These are phyloP conservation scores for Coemansia sp. DNA, from an alignment of 192 early-diverging fungal genomes.

Conservation along the genomic window DNA sequence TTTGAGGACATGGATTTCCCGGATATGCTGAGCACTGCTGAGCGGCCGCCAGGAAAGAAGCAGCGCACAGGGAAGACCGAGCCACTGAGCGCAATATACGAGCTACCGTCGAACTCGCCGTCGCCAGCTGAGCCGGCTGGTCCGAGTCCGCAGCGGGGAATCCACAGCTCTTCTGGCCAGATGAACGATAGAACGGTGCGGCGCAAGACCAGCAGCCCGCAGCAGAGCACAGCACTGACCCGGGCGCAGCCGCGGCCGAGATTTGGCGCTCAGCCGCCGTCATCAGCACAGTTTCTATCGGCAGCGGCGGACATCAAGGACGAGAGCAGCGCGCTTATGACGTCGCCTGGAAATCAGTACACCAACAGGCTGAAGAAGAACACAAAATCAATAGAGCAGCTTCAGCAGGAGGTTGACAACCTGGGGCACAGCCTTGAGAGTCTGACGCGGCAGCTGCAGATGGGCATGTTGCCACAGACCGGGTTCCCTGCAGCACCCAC, in stretches of 20 bases:
- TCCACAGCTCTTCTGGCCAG: background rate
- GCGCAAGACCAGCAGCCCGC: constrained; percentile 19
- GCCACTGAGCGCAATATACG: constrained; percentile 12
- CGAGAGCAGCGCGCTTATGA: constrained; percentile 2
- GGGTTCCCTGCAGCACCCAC: background rate
- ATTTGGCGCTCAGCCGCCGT: constrained; percentile 3
- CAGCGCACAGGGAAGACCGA: constrained; percentile 8
- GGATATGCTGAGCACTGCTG: constrained; percentile 13
- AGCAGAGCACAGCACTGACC: constrained; percentile 32
- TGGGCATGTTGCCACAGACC: background rate
- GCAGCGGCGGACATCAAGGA: background rate
- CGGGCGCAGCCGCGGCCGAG: constrained; percentile 17
- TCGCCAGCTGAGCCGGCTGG: constrained; percentile 14
- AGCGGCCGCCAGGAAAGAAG: constrained; percentile 32
- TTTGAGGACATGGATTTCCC: constrained; percentile 44
- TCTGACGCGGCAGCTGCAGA: constrained; percentile 25
- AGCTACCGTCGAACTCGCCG: constrained; percentile 15
- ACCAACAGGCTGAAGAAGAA: constrained; percentile 9
- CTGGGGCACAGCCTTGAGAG: background rate
- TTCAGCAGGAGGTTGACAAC: constrained; percentile 17
- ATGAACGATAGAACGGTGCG: background rate
- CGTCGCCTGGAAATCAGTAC: constrained; percentile 10
- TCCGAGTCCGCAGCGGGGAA: background rate
- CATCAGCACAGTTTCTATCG: background rate
- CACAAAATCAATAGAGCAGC: constrained; percentile 35